Conservation (phyloP, 2,329 filamentous ascomycete species). For the Trichocomaceae sp. region DNA sequence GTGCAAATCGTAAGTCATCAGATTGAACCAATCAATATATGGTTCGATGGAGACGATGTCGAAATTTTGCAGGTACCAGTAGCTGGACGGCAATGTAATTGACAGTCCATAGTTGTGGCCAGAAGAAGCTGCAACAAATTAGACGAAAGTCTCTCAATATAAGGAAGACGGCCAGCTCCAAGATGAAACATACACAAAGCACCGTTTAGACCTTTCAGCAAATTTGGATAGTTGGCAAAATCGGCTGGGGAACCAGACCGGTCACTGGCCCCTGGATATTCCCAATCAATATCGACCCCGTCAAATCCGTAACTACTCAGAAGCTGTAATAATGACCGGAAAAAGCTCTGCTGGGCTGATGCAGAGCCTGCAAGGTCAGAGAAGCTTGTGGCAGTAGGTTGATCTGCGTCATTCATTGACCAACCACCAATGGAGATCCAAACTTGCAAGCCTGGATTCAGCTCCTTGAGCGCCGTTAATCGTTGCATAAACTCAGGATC, state of each 20-base stretch:
- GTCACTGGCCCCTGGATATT: too few relatives aligned
- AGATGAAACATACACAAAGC: too few relatives aligned
- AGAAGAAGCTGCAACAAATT: too few relatives aligned
- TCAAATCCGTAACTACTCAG: background rate
- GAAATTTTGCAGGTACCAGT: too few relatives aligned
- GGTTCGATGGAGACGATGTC: background rate
- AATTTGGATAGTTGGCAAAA: too few relatives aligned
- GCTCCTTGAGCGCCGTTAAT: background rate
- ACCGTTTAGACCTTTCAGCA: too few relatives aligned
- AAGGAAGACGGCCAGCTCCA: too few relatives aligned
- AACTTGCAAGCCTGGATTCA: slow-evolving; percentile 15
- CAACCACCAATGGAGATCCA: slow-evolving; percentile 18
- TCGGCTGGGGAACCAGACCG: too few relatives aligned
- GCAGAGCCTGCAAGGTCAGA: slow-evolving; percentile 7
- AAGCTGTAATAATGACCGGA: slow-evolving; percentile 5
- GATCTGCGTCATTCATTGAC: slow-evolving; percentile 4
- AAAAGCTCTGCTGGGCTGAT: background rate
- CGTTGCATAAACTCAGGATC: background rate
- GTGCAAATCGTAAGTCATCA: slow-evolving; percentile 4
- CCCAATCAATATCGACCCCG: too few relatives aligned
- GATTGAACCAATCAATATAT: background rate
- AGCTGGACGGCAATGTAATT: too few relatives aligned
- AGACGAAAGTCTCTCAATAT: too few relatives aligned
- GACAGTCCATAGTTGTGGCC: too few relatives aligned
- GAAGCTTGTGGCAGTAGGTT: background rate